Conservation (phyloP, 73 alveolate genomes). For the Paramecium primaurelia region DNA sequence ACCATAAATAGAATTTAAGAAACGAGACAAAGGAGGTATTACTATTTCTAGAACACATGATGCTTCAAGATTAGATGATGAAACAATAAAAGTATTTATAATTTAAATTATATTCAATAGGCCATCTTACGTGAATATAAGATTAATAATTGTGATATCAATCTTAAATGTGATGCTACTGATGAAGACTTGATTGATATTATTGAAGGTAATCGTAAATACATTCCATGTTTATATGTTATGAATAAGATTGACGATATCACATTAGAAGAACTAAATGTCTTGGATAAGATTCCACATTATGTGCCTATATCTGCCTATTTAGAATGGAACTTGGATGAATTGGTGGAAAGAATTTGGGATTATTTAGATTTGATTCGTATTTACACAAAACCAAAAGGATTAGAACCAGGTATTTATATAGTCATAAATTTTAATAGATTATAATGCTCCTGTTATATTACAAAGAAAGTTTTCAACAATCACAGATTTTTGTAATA, state of each 20-base stretch:
- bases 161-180: slow-evolving; percentile 87
- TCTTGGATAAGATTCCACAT: slow-evolving; percentile 90
- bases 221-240: slow-evolving; percentile 96
- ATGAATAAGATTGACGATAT: slow-evolving; percentile 97
- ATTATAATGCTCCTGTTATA: slow-evolving; percentile 90
- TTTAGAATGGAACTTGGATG: slow-evolving; percentile 98
- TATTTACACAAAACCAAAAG: slow-evolving; percentile 98
- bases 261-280: slow-evolving; percentile 82
- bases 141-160: slow-evolving; percentile 89
- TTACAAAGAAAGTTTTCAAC: slow-evolving; percentile 78
- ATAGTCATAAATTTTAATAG: slow-evolving; percentile 56
- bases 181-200: slow-evolving; percentile 98
- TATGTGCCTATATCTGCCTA: slow-evolving; percentile 97
- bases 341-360: slow-evolving; percentile 97
- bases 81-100: slow-evolving; percentile 72
- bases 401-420: slow-evolving; percentile 64
- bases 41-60: slow-evolving; percentile 76
- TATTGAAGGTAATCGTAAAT: slow-evolving; percentile 98
- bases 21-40: slow-evolving; percentile 95
- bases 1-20: slow-evolving; percentile 92
- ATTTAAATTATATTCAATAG: neutral
- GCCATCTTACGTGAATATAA: slow-evolving; percentile 86
- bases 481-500: slow-evolving; percentile 90
- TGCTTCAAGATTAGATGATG: slow-evolving; percentile 84
- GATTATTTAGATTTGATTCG: slow-evolving; percentile 93